Conservation (phyloP, 148 eudicot genomes). For the Nyssa sinensis region DNA sequence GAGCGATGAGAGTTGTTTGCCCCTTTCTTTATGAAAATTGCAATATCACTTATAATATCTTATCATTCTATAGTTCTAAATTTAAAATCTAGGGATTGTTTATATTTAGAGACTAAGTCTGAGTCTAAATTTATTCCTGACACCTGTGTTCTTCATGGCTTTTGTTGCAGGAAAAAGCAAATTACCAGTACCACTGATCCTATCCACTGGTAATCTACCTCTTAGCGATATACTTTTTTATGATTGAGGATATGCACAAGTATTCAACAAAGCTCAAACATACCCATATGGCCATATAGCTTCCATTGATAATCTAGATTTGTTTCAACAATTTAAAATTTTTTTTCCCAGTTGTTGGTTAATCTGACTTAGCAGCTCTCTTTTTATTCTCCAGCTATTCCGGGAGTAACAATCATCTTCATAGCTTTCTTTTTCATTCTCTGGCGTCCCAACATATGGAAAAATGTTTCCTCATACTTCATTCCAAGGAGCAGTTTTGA, state of each 20-base stretch:
- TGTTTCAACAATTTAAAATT: background rate
- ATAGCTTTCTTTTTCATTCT: constrained; percentile 6
- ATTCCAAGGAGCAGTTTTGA: constrained; percentile 14
- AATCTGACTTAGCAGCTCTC: background rate
- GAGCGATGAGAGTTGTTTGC: too few relatives aligned
- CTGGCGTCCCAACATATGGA: constrained; percentile 19
- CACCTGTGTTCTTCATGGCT: background rate
- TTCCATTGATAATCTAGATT: too few relatives aligned
- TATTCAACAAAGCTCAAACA: background rate
- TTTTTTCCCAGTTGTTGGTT: background rate
- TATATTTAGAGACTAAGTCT: too few relatives aligned
- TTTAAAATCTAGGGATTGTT: too few relatives aligned
- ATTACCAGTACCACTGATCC: background rate
- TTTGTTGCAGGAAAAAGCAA: background rate
- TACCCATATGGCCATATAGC: too few relatives aligned
- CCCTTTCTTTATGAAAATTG: too few relatives aligned
- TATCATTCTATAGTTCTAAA: too few relatives aligned
- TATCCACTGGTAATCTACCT: background rate
- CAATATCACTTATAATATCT: too few relatives aligned
- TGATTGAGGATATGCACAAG: background rate
- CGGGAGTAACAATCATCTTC: constrained; percentile 11
- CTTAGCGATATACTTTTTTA: background rate
- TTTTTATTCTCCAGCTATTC: constrained; percentile 20
- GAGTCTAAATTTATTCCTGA: too few relatives aligned
- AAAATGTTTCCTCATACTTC: background rate